These are phyloP conservation scores for Withania somnifera DNA, from an alignment of 305 asterid species.

Conservation along the genomic window DNA sequence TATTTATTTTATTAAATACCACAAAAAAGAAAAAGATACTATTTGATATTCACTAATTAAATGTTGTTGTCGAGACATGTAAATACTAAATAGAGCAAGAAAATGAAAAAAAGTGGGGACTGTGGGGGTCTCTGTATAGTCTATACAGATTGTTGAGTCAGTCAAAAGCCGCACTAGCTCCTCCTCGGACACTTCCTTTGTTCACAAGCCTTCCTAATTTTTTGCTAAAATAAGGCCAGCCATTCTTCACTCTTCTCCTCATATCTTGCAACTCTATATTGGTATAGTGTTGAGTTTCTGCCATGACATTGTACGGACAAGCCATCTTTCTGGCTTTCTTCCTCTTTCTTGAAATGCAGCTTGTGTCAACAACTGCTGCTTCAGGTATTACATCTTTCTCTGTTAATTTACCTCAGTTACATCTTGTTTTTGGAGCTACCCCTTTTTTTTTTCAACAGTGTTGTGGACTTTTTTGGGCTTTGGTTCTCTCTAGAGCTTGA, in stretches of 20 bases:
- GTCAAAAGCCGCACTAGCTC: not conserved
- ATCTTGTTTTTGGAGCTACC: not conserved
- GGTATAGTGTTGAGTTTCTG: not conserved
- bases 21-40: too few relatives aligned
- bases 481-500: not conserved
- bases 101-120: not conserved
- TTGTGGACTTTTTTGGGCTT: not conserved
- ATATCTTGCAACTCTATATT: not conserved
- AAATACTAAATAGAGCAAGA: too few relatives aligned
- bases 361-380: conserved; percentile 31
- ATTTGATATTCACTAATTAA: too few relatives aligned
- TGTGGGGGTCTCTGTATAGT: not conserved
- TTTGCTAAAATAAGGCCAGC: not conserved
- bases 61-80: too few relatives aligned
- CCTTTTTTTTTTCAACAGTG: not conserved
- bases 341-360: conserved; percentile 24
- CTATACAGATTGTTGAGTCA: not conserved
- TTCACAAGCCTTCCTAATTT: not conserved
- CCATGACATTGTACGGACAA: conserved; percentile 37
- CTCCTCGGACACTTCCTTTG: not conserved
- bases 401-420: not conserved
- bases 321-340: conserved; percentile 26
- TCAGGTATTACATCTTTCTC: conserved; percentile 23
- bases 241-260: not conserved
- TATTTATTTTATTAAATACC: too few relatives aligned